phyloP scores from a whole-genome alignment of 2,329 filamentous ascomycete genomes.

The Calonectria crousiana region DNA sequence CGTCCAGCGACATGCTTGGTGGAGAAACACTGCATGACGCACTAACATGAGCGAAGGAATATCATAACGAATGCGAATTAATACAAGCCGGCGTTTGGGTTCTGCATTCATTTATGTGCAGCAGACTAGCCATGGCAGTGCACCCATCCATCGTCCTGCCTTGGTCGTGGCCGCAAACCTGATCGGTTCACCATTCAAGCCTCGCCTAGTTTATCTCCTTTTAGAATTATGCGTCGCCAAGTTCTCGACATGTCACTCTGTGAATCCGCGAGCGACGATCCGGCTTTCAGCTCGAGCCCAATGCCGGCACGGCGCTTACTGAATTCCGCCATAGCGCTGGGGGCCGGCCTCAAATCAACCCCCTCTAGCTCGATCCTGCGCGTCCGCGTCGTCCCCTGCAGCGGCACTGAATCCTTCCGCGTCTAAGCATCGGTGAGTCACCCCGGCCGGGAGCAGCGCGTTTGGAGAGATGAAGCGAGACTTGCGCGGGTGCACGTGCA shows the following conservation, averaged over 20 bases:
- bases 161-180: neutral
- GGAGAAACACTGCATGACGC: neutral
- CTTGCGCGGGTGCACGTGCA: conserved; percentile 22
- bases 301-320: neutral
- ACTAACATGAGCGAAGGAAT: neutral
- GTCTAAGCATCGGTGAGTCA: neutral
- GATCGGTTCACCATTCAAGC: too few relatives aligned
- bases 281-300: neutral
- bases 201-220: neutral
- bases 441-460: neutral
- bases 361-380: neutral
- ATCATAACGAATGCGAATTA: neutral
- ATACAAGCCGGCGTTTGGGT: neutral
- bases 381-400: neutral
- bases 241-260: neutral
- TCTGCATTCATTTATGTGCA: neutral
- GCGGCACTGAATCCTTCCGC: neutral
- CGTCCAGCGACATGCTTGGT: neutral
- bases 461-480: neutral
- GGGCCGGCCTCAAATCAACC: too few relatives aligned
- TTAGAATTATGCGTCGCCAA: neutral
- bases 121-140: neutral
- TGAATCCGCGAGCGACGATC: neutral
- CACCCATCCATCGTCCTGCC: neutral
- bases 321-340: neutral